Evolutionary conservation across 129 eudicot genomes (phyloP), one percentile per base, ranked within the genome.

Genomic region (Flaveria brownii): DNA sequence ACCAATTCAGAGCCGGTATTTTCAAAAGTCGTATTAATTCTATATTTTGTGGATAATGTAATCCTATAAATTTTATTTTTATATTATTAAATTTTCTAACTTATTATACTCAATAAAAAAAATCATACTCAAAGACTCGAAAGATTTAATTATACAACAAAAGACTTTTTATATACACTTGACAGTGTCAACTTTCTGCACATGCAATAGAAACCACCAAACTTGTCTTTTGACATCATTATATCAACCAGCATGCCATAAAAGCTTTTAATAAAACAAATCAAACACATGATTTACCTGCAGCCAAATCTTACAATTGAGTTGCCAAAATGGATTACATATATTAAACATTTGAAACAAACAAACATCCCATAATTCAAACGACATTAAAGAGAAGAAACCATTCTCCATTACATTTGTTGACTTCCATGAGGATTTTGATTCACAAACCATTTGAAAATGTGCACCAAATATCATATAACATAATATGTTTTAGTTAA

Each of bases 331-430:
- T 41, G 78, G 71, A 75, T 41, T 75, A 60, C 46, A 74, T 60
- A 60, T 74, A 42, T 60, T 60, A 74, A 46, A 74, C 78, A 61
- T 28, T 26, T 60, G 71, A 74, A 46, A 60, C 70, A 74, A 60
- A 74, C 60, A 74, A 74, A 26, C n/a, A 74, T 74, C 78, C 78
- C 78, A 60, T 60, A 22, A 60, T 59, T 59, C 78, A 74, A 75
- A 75, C 71, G 59, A 23, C 54, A 43, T 26, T 57, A 22, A 46
- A 11, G 20, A 3, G 18, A 42, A 52, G 66, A 72, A 72, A 72
- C 23, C 50, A 54, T 36, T 72, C 55, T 36, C 26, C 66, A 72
- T 45, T 36, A 56, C 77, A 74, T 74, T 61, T 74, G 46, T 74
- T 61, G 78, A 73, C 78, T 50, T 71, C 63, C 63, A 46, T 55